Evolutionary conservation across 441 rosid species (phyloP).

Genomic region (Gossypium davidsonii): DNA sequence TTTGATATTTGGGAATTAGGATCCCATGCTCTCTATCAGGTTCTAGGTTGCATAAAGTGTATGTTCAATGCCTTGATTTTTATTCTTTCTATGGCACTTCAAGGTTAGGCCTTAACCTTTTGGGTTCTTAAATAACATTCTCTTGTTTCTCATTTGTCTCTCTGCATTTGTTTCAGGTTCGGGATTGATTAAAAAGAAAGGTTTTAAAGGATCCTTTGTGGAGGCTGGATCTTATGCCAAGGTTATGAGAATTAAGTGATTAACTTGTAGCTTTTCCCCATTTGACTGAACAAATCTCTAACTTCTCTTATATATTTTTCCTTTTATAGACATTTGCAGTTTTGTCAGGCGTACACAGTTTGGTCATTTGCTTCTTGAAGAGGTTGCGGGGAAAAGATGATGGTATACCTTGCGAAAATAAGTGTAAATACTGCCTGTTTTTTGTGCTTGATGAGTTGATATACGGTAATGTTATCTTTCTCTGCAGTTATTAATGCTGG

Average conservation of each 20-base stretch:
- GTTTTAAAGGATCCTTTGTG: slow-evolving; percentile 66
- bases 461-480: slow-evolving; percentile 3
- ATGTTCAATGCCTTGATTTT: background rate
- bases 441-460: background rate
- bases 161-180: slow-evolving; percentile 46
- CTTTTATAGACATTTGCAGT: slow-evolving; percentile 62
- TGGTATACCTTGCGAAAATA: slow-evolving; percentile 36
- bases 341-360: slow-evolving; percentile 80
- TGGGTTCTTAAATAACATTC: background rate
- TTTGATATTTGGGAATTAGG: background rate
- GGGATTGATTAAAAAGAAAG: slow-evolving; percentile 71
- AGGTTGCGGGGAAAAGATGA: slow-evolving; percentile 87
- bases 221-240: slow-evolving; percentile 85
- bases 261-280: background rate
- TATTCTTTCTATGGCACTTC: background rate
- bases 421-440: background rate
- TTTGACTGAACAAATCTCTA: background rate
- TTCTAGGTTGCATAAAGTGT: background rate
- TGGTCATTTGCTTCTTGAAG: slow-evolving; percentile 86
- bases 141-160: background rate
- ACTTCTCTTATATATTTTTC: background rate
- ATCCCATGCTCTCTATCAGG: background rate
- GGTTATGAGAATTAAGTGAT: slow-evolving; percentile 29
- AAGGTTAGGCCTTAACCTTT: background rate
- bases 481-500: slow-evolving; percentile 75